These are phyloP conservation scores for Calonectria crousiana DNA, from an alignment of 2,329 filamentous ascomycete genomes.

Conservation along the genomic window DNA sequence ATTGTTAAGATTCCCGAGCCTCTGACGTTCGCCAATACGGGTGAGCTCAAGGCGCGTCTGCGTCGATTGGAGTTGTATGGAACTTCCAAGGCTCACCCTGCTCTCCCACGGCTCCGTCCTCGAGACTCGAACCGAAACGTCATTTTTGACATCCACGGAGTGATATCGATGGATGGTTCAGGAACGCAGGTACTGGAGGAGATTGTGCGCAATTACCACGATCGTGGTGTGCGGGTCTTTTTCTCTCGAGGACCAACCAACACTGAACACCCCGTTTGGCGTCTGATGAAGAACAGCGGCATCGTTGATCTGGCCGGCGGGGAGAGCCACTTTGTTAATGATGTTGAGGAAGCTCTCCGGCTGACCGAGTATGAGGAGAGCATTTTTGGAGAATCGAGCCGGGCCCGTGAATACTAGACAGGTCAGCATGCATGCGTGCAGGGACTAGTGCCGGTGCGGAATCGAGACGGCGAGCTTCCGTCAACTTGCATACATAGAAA, in stretches of 20 bases:
- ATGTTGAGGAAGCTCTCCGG: constrained; percentile 86
- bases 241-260: constrained; percentile 71
- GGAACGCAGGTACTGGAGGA: constrained; percentile 92
- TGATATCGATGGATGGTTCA: constrained; percentile 92
- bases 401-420: constrained; percentile 15
- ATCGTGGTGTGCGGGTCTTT: constrained; percentile 81
- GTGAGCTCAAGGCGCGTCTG: constrained; percentile 86
- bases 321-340: constrained; percentile 79
- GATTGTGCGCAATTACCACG: constrained; percentile 86
- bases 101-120: constrained; percentile 81
- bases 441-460: not conserved
- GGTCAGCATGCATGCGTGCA: not conserved
- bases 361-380: constrained; percentile 80
- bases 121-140: constrained; percentile 90
- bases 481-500: not conserved
- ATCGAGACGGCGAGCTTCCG: not conserved
- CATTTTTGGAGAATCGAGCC: constrained; percentile 42
- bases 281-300: constrained; percentile 80
- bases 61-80: constrained; percentile 90
- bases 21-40: constrained; percentile 96
- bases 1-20: constrained; percentile 99
- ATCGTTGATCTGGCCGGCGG: constrained; percentile 89
- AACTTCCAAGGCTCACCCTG: constrained; percentile 86
- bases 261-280: constrained; percentile 70
- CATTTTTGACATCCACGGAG: constrained; percentile 98